phyloP scores from a whole-genome alignment of 495 filamentous ascomycete genomes.

The Neurospora sp. region DNA sequence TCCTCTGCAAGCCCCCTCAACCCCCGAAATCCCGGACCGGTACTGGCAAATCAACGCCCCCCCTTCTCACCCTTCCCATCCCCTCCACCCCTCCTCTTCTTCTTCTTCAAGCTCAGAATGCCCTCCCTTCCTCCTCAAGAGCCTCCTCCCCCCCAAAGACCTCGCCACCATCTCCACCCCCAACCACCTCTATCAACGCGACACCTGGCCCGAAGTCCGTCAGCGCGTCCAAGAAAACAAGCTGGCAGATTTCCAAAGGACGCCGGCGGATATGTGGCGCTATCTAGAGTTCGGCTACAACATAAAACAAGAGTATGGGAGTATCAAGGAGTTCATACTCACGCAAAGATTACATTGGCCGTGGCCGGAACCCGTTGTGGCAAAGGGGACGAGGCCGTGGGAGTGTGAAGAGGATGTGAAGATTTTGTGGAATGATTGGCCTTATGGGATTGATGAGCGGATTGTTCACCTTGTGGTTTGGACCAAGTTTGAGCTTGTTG shows the following conservation, averaged over 20 bases:
- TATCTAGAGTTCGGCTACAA: constrained; percentile 58
- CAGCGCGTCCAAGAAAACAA: constrained; percentile 53
- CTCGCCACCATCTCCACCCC: constrained; percentile 52
- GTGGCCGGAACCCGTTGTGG: no score
- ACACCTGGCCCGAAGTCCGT: constrained; percentile 55
- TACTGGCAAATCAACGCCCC: constrained; percentile 73
- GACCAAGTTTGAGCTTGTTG: constrained; percentile 67
- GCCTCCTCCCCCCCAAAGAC: constrained; percentile 41
- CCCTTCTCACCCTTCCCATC: constrained; percentile 31
- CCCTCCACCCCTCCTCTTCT: no score
- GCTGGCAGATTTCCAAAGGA: constrained; percentile 62
- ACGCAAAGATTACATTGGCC: no score
- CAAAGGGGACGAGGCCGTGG: no score
- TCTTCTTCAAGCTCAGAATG: constrained; percentile 29
- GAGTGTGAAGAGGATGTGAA: constrained; percentile 47
- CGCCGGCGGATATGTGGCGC: constrained; percentile 60
- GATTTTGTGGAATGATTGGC: constrained; percentile 83
- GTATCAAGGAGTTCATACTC: no score
- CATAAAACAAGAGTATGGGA: no score
- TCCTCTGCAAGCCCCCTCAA: no score
- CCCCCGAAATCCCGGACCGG: no score
- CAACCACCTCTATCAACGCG: constrained; percentile 46
- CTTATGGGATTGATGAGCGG: constrained; percentile 64
- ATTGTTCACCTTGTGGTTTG: constrained; percentile 82
- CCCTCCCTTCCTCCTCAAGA: constrained; percentile 54